Evolutionary conservation across 2,329 filamentous ascomycete genomes (phyloP).

Genomic region (Aspergillus terreus): DNA sequence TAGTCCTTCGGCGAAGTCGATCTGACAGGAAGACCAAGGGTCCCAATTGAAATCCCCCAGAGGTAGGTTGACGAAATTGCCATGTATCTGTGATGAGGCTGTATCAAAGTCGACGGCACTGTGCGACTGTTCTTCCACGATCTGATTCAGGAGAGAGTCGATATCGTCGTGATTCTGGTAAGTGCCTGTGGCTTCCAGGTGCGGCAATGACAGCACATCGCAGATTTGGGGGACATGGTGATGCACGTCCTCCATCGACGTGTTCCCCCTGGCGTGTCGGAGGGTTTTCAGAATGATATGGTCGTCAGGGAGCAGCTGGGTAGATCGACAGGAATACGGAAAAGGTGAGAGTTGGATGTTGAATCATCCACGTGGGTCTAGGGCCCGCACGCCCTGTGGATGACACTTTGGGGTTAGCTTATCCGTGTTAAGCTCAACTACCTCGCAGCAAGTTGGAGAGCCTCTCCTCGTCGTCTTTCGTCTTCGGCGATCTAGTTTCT

Average conservation of each 20-base stretch:
- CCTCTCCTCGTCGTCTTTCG: too few species aligned
- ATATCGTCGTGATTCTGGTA: not conserved
- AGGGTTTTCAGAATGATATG: too few species aligned
- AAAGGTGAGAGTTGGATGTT: too few species aligned
- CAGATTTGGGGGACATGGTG: not conserved
- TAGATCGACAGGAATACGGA: too few species aligned
- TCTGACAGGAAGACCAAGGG: not conserved
- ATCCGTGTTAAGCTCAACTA: not conserved
- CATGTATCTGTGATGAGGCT: not conserved
- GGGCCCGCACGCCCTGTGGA: not conserved
- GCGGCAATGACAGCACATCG: constrained; percentile 4
- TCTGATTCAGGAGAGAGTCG: not conserved
- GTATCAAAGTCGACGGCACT: not conserved
- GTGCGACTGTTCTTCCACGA: not conserved
- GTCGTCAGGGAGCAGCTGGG: too few species aligned
- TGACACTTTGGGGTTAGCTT: not conserved
- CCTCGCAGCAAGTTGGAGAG: too few species aligned
- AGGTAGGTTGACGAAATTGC: not conserved
- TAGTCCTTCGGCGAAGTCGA: not conserved
- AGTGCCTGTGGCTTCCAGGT: not conserved
- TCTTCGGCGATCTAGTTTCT: too few species aligned
- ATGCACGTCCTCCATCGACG: constrained; percentile 1
- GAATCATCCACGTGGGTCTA: not conserved
- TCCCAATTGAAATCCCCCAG: not conserved
- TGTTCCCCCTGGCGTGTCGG: too few species aligned